Percentiles rank a stretch among this genome's conserved stretches.
Conservation (phyloP, 73 alveolate species). For the Tetrahymena elliotti region DNA sequence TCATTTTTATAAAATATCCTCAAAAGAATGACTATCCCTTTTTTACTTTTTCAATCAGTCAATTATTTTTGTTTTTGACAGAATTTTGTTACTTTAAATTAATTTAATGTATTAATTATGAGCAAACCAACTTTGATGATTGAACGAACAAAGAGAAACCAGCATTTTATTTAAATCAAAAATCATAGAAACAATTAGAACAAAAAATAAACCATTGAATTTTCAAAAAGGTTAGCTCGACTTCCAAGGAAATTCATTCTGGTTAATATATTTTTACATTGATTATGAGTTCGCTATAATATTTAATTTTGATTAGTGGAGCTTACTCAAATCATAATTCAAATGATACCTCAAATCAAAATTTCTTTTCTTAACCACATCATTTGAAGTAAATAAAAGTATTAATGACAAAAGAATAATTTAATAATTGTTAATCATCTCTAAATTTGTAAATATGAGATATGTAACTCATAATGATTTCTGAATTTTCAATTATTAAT, state of each 20-base stretch:
- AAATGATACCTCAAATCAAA: background rate
- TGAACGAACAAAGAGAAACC: no score
- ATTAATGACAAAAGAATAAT: no score
- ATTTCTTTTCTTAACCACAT: background rate
- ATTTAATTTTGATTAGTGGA: background rate
- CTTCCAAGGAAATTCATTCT: background rate
- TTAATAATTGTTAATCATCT: no score
- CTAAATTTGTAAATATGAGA: no score
- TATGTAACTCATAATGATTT: no score
- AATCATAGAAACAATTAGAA: background rate
- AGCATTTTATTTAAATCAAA: background rate
- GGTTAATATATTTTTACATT: background rate
- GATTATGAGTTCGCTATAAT: no score
- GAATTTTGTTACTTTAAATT: background rate
- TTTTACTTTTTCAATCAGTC: background rate
- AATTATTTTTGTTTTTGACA: background rate
- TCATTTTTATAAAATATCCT: no score
- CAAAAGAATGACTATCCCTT: background rate
- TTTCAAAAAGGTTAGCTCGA: background rate
- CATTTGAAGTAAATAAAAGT: no score
- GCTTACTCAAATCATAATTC: background rate
- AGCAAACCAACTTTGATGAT: background rate
- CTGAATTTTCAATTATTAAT: no score
- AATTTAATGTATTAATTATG: no score
- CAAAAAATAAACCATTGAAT: background rate